Conservation (phyloP, 179 eudicot species). For the Spinacia oleracea region DNA sequence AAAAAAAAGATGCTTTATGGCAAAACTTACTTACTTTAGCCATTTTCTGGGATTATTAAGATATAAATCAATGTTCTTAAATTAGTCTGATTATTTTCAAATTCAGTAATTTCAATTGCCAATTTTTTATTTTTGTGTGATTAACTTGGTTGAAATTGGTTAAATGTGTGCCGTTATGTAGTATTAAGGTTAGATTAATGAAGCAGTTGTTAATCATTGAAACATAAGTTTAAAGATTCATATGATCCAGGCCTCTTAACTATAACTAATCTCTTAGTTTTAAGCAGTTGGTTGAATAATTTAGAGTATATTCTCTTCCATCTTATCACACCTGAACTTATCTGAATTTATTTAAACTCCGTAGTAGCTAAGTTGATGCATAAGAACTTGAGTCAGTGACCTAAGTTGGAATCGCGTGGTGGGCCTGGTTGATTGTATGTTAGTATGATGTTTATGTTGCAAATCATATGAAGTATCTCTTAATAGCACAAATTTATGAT, state of each 20-base stretch:
- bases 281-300: background rate
- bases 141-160: too few species aligned
- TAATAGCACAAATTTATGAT: background rate
- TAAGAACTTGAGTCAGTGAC: background rate
- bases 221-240: background rate
- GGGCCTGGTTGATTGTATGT: background rate
- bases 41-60: background rate
- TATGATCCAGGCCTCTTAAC: too few species aligned
- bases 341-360: too few species aligned
- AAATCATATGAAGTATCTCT: background rate
- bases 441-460: background rate
- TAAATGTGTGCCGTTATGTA: background rate
- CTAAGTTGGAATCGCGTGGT: background rate
- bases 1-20: background rate
- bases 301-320: too few species aligned
- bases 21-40: background rate
- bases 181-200: background rate
- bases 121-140: too few species aligned
- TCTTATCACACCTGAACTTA: too few species aligned
- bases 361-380: too few species aligned
- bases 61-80: background rate
- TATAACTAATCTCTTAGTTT: background rate
- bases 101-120: too few species aligned
- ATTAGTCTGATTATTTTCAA: background rate
- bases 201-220: background rate